These are phyloP conservation scores for Scutellaria galericulata DNA, from an alignment of 257 asterid species.

Conservation along the genomic window DNA sequence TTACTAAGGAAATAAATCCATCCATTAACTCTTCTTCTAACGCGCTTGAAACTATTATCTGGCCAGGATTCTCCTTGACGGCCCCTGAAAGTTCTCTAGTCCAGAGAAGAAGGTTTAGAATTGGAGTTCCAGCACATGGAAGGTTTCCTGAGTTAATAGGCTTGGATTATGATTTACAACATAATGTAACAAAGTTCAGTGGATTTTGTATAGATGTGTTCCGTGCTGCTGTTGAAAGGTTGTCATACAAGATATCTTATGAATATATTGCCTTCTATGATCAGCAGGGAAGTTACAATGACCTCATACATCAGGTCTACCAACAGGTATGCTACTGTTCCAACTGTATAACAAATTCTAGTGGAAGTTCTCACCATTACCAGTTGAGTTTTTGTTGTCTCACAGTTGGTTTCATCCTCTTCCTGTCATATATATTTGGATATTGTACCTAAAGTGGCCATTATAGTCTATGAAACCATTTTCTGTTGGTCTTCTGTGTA, in stretches of 20 bases:
- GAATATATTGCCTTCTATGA: slow-evolving; percentile 42
- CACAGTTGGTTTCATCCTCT: not conserved
- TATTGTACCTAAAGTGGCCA: not conserved
- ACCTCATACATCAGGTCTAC: slow-evolving; percentile 37
- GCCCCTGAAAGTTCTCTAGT: no score
- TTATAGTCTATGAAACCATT: no score
- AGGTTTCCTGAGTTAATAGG: no score
- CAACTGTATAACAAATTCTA: not conserved
- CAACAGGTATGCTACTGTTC: slow-evolving; percentile 38
- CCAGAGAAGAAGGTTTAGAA: no score
- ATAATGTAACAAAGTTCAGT: not conserved
- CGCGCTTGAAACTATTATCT: no score
- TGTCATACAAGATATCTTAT: slow-evolving; percentile 31
- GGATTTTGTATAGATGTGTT: slow-evolving; percentile 53
- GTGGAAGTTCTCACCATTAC: not conserved
- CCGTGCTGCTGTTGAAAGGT: slow-evolving; percentile 36
- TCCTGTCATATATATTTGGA: not conserved
- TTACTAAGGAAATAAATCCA: no score
- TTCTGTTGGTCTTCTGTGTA: not conserved
- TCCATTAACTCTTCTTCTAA: no score
- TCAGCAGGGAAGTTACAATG: slow-evolving; percentile 39
- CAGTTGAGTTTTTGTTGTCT: not conserved
- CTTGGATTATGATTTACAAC: slow-evolving; percentile 23
- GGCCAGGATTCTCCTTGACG: no score
- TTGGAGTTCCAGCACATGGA: no score